A percentile compares a stretch with the other conserved stretches of the same genome.
These are phyloP conservation scores for Cladosporium sp. DNA, from an alignment of 2,329 filamentous ascomycete species.

Conservation along the genomic window DNA sequence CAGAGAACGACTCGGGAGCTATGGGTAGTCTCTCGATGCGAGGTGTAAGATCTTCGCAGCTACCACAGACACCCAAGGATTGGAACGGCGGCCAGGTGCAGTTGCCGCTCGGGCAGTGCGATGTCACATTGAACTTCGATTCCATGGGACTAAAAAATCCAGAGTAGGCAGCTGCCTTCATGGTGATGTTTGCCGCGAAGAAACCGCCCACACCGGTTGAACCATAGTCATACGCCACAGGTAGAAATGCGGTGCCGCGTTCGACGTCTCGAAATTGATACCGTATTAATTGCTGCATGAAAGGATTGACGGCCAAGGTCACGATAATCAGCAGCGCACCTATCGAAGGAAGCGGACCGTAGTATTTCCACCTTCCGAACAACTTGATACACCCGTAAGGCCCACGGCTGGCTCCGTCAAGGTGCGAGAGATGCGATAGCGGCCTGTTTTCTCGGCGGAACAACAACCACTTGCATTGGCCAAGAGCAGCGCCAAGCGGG, in stretches of 20 bases:
- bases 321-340: not conserved
- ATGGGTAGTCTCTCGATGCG: not conserved
- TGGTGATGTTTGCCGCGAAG: not conserved
- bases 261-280: not conserved
- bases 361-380: not conserved
- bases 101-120: not conserved
- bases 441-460: not conserved
- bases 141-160: not conserved
- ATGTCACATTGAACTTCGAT: not conserved
- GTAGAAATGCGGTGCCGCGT: not conserved
- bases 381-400: not conserved
- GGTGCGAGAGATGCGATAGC: not conserved
- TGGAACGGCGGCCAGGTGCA: not conserved
- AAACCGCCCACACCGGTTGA: not conserved
- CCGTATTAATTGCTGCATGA: not conserved
- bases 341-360: not conserved
- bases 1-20: not conserved
- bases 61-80: not conserved
- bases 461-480: not conserved
- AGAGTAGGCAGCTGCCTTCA: not conserved
- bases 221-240: not conserved
- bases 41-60: not conserved
- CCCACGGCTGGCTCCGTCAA: not conserved
- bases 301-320: not conserved
- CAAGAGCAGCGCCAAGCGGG: not conserved